Evolutionary conservation across 2,329 filamentous ascomycete genomes (phyloP), one percentile per base, ranked within the genome.

Genomic region (Stagonosporopsis vannaccii): DNA sequence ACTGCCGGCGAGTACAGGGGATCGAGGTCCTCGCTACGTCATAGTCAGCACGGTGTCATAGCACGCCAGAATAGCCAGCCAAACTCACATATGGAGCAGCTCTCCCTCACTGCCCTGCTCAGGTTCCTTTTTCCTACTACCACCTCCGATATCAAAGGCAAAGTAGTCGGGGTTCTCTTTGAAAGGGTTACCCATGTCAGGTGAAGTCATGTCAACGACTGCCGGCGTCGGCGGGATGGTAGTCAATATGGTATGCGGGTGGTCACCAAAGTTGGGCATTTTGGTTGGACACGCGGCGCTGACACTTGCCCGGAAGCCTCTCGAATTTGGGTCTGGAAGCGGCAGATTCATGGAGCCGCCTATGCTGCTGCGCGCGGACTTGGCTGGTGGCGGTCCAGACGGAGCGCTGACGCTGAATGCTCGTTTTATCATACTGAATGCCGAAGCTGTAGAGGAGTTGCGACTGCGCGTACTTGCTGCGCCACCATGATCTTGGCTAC

Each of bases 141-240:
- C 64, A 8, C 63, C 61, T n/a, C 30, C 35, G 56, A 68, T 62
- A 19, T 66, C 62, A 36, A 71, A 72, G 1, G 66, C 60, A 51
- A 73, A 73, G 46, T 72, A 72, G 25, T 70, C 70, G 8, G 58
- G 60, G 23, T 62, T 69, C 26, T 66, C 53, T 23, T 78, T 76
- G 55, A 80, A 79, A 0, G 77, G 77, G 58, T 76, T 75, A 20
- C 70, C 59, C 7, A 62, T 58, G 13, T 52, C 44, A 6, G 53
- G 53, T n/a, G 53, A 20, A 12, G 37, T 20, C 47, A 56, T 56
- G 11, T 73, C 70, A 8, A 44, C 44, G 12, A 59, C 52, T 15
- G 63, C 49, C n/a, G 77, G 77, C 6, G 76, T 80, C 3, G 74
- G 76, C n/a, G 77, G 77, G 26, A 80, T 78, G 0, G 74, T 73